Percentiles rank a stretch among this genome's conserved stretches.
These are phyloP conservation scores for Candolleomyces eurysporus DNA, from an alignment of 768 basidiomycete species.

Conservation along the genomic window DNA sequence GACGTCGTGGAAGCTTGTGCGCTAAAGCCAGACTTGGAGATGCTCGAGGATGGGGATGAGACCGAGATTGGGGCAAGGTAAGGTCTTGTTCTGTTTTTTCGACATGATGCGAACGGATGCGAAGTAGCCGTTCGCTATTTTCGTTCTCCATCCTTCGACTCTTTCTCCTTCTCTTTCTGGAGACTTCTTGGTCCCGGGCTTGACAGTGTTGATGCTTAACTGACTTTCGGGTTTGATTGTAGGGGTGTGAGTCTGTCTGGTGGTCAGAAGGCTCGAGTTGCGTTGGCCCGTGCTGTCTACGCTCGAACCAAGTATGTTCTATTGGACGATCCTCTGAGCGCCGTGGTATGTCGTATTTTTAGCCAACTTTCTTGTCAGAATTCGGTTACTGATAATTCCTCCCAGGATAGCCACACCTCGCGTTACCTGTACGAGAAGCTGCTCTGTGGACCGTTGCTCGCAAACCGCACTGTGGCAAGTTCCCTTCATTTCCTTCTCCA, in stretches of 20 bases:
- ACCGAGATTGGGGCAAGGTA: slow-evolving; percentile 80
- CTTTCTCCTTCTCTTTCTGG: not conserved
- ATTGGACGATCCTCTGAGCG: slow-evolving; percentile 81
- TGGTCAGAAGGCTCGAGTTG: slow-evolving; percentile 82
- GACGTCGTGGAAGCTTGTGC: slow-evolving; percentile 84
- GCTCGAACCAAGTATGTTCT: slow-evolving; percentile 66
- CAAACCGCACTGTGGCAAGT: slow-evolving; percentile 31
- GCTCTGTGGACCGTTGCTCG: slow-evolving; percentile 29
- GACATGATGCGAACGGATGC: too few relatives aligned
- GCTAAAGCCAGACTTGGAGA: slow-evolving; percentile 72
- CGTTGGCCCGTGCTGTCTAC: slow-evolving; percentile 81
- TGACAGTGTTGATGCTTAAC: not conserved
- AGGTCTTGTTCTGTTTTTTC: slow-evolving; percentile 8
- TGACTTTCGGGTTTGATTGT: not conserved
- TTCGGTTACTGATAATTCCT: not conserved
- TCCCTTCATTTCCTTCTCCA: not conserved
- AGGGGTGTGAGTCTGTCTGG: slow-evolving; percentile 77
- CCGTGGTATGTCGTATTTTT: slow-evolving; percentile 53
- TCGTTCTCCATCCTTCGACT: not conserved
- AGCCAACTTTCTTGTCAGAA: not conserved
- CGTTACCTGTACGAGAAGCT: slow-evolving; percentile 30
- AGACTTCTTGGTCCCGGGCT: not conserved
- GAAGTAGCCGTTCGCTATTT: too few relatives aligned
- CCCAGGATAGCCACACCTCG: slow-evolving; percentile 33
- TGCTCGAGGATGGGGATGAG: slow-evolving; percentile 82